phyloP scores from a whole-genome alignment of 345 rosid genomes.

The Linum lewisii region DNA sequence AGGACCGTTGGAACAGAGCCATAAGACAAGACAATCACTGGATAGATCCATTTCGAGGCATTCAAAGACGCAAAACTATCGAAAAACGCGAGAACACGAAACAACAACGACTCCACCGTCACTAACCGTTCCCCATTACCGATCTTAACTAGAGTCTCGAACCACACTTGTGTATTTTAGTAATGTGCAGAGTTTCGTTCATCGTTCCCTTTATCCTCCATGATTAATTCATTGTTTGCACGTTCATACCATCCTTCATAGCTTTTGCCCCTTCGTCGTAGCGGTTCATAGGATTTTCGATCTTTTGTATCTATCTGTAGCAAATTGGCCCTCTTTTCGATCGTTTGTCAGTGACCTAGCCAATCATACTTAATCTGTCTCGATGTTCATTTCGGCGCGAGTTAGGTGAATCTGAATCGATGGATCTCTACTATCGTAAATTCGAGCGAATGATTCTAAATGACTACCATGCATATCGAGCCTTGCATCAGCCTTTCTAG shows the following conservation, averaged over 20 bases:
- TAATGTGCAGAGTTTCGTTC: background rate
- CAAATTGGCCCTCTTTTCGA: background rate
- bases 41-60: conserved; percentile 49
- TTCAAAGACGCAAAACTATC: conserved; percentile 14
- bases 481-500: too few relatives aligned
- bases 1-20: conserved; percentile 75
- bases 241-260: background rate
- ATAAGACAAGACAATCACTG: conserved; percentile 56
- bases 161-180: background rate
- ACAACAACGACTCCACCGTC: conserved; percentile 7
- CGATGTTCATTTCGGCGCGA: too few relatives aligned
- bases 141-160: conserved; percentile 2
- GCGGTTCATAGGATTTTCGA: background rate
- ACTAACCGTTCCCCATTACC: conserved; percentile 10
- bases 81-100: conserved; percentile 10
- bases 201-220: conserved; percentile 3
- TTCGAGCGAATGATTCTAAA: too few relatives aligned
- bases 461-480: too few relatives aligned
- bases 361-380: too few relatives aligned
- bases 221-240: conserved; percentile 32
- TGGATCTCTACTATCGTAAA: too few relatives aligned
- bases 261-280: background rate
- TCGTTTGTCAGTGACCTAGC: too few relatives aligned
- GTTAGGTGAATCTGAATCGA: too few relatives aligned
- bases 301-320: background rate